Evolutionary conservation across 257 asterid genomes (phyloP).

Genomic region (Scutellaria minor): DNA sequence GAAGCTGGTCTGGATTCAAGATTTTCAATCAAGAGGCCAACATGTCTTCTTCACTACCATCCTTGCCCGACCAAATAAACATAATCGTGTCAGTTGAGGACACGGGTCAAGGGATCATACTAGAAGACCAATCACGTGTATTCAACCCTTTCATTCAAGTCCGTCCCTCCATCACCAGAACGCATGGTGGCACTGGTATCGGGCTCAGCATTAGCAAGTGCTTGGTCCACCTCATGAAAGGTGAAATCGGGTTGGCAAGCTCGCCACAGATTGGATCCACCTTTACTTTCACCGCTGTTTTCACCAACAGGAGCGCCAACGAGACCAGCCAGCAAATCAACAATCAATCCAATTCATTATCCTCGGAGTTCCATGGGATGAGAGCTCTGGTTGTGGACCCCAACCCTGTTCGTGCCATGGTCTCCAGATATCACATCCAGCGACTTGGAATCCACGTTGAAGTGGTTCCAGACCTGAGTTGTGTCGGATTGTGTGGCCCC

Average conservation of each 20-base stretch:
- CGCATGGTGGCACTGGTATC: slow-evolving; percentile 95
- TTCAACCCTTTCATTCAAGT: slow-evolving; percentile 97
- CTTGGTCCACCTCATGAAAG: slow-evolving; percentile 95
- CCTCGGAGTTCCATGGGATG: slow-evolving; percentile 73
- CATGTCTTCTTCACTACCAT: slow-evolving; percentile 37
- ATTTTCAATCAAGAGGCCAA: slow-evolving; percentile 59
- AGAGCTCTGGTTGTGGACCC: slow-evolving; percentile 83
- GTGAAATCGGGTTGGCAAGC: slow-evolving; percentile 87
- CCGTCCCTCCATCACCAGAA: slow-evolving; percentile 88
- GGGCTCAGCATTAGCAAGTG: slow-evolving; percentile 97
- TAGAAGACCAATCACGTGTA: slow-evolving; percentile 74
- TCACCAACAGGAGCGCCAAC: slow-evolving; percentile 46
- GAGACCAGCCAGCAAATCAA: slow-evolving; percentile 42
- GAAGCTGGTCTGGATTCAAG: slow-evolving; percentile 72
- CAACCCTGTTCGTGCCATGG: slow-evolving; percentile 66
- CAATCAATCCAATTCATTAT: slow-evolving; percentile 40
- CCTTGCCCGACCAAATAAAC: slow-evolving; percentile 55
- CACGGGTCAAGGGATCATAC: slow-evolving; percentile 91
- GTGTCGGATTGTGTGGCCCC: slow-evolving; percentile 31
- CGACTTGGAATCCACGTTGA: slow-evolving; percentile 77
- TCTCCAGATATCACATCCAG: slow-evolving; percentile 75
- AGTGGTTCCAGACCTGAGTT: slow-evolving; percentile 50
- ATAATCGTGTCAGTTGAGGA: slow-evolving; percentile 92
- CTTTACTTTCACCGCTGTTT: slow-evolving; percentile 85
- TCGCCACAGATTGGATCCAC: slow-evolving; percentile 80